Evolutionary conservation across 2,329 filamentous ascomycete species (phyloP), one percentile per base, ranked within the genome.

Genomic region (Periconia sp.): DNA sequence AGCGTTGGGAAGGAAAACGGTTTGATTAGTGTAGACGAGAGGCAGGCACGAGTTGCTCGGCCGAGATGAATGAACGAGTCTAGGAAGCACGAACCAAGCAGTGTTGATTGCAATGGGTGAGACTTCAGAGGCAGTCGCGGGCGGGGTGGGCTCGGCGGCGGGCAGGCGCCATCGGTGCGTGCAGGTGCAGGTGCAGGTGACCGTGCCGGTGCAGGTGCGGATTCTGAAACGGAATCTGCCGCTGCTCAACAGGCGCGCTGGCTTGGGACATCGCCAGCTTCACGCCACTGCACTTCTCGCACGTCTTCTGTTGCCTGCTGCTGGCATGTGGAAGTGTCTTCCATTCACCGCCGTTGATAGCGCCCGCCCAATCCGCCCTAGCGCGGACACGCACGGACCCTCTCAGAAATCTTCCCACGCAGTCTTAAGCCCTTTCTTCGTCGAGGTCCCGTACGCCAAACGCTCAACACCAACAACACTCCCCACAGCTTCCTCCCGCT

Each of bases 361-460:
- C 43, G 40, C 50, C 34, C 24, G 44, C 56, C 41, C 22, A 35
- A 54, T 41, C 31, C 19, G 46, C 58, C 36, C 35, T 49, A 38
- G 40, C 21, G 34, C 26, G 13, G 40, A 37, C 36, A 22, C 22
- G 18, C 41, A 36, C 56, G 54, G 56, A 56, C 57, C 49, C 45
- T 51, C 53, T 48, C 54, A 59, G 51, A 62, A 57, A 54, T 56
- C 50, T 52, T 49, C 36, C 48, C 44, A 38, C 40, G 33, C 42
- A 13, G 24, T 36, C 48, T 56, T 55, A 56, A 57, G 51, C 36
- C 42, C 46, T 42, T 51, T 40, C 36, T 43, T 52, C 43, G 48
- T 52, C 40, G 28, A 41, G 31, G 40, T 44, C 44, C 38, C 31
- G 44, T n/a, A n/a, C 52, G 50, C 43, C 49, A 52, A 63, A 52